Evolutionary conservation across 2,329 filamentous ascomycete species (phyloP), one percentile per base, ranked within the genome.

Genomic region (Didymella glomerata): DNA sequence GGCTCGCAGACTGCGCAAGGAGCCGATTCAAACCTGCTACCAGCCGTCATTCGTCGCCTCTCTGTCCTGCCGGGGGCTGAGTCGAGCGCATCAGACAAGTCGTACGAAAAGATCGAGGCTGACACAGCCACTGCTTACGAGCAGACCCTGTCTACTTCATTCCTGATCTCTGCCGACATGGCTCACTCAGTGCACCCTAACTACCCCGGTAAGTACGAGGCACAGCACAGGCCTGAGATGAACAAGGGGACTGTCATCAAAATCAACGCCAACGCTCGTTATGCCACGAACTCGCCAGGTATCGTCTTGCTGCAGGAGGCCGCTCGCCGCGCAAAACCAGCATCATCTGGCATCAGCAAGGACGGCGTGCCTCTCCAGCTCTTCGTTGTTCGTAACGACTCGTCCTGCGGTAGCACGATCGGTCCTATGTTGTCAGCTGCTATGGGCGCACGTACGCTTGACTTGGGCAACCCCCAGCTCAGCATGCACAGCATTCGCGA

Each of bases 401-500:
- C 90, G 4, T 88, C 90, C 51, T 99, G 95, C 77, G 95, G 95
- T 55, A 94, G 91, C 81, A 99, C 95, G 34, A 99, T 99, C 72
- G 95, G 95, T 0, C 95, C 95, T n/a, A 97, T 97, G 88, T 83
- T 98, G 45, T 91, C 90, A 53, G 93, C 94, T 24, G 89, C 89
- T 59, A 82, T 98, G 69, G 95, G 95, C 56, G 88, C 92, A 54
- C 85, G 95, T 62, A 98, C 95, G 1, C 83, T 99, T 44, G 95
- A 99, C 79, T 80, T 98, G 56, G 94, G 94, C 10, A 98, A 97
- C 79, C 90, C 94, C 27, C 94, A 98, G 81, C 82, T 97, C 64
- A 93, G 90, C 75, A 98, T 98, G 95, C 94, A 98, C 80, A 95
- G 91, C 74, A 97, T 97, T 72, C 88, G 95, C 54, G 95, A 98